Percentiles rank a stretch among this genome's conserved stretches.
These are phyloP conservation scores for Hymenoscyphus repandus DNA, from an alignment of 2,329 filamentous ascomycete genomes.

Conservation along the genomic window DNA sequence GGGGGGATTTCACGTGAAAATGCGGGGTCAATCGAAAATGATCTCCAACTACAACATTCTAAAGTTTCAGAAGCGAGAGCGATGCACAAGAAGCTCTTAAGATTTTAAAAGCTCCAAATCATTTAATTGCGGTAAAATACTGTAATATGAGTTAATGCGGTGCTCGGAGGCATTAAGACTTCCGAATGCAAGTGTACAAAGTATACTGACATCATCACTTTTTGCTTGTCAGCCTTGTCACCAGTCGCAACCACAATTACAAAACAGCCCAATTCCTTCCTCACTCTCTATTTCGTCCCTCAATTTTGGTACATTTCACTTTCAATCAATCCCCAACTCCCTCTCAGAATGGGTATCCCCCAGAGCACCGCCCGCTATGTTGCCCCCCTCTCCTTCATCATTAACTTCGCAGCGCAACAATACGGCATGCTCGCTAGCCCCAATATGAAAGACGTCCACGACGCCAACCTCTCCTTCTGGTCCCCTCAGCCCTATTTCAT, in stretches of 20 bases:
- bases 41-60: too few species aligned
- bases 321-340: not conserved
- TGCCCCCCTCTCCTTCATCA: conserved; percentile 48
- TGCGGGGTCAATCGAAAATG: too few species aligned
- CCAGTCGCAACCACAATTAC: not conserved
- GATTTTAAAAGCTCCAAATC: too few species aligned
- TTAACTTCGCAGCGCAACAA: conserved; percentile 53
- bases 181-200: not conserved
- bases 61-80: too few species aligned
- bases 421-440: conserved; percentile 52
- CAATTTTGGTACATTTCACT: not conserved
- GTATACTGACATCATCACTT: not conserved
- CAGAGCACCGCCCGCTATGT: conserved; percentile 49
- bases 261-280: not conserved
- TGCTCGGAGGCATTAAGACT: too few species aligned
- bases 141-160: too few species aligned
- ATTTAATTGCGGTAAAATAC: too few species aligned
- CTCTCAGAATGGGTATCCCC: conserved; percentile 43
- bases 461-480: conserved; percentile 53
- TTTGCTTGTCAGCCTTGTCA: not conserved
- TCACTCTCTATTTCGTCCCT: not conserved
- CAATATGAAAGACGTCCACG: conserved; percentile 55
- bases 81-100: too few species aligned
- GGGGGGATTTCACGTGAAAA: too few species aligned
- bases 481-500: conserved; percentile 55